Evolutionary conservation across 2,329 filamentous ascomycete genomes (phyloP), one percentile per base, ranked within the genome.

Genomic region (Gliomastix tumulicola): DNA sequence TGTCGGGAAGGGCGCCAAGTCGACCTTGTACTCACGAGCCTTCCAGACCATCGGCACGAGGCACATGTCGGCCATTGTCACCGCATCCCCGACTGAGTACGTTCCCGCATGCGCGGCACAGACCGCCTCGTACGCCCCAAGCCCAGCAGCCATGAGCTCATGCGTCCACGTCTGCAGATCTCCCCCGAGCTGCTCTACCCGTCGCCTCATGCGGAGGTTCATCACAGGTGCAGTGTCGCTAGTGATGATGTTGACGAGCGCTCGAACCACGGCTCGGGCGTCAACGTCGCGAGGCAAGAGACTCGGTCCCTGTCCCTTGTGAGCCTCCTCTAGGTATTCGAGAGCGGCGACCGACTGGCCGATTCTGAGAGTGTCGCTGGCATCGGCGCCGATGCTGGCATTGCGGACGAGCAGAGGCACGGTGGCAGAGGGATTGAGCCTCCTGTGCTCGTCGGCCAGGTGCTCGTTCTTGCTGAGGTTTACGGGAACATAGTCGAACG

Each of bases 211-310:
- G 30, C 33, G 36, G 12, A 40, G 38, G 20, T 43, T 43, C 2
- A 76, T 79, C 2, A 76, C 64, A 6, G 79, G 77, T 51, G 82
- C 77, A 5, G 71, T 63, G 42, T 82, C 79, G 20, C 63, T 59
- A 6, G 65, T 63, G 20, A 82, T 56, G n/a, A 82, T 72, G 35
- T 59, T 49, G 5, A 68, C 65, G 8, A 83, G 55, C 4, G 69
- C 65, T 13, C 77, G 68, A 0, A 76, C 71, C 3, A 55, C 49
- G 1, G 76, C 75, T 15, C 77, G 64, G 1, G 44, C 49, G 3
- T 55, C 45, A 0, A 61, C 52, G 19, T 71, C 54, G 0, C 57
- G 53, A 1, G 76, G 76, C 1, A 80, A 62, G 2, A 79, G 61
- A 0, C 59, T 46, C 0, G 71, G 66, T 0, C 58, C 45, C 0